These are phyloP conservation scores for Ophiostoma sp. DNA, from an alignment of 2,329 filamentous ascomycete genomes.

Conservation along the genomic window DNA sequence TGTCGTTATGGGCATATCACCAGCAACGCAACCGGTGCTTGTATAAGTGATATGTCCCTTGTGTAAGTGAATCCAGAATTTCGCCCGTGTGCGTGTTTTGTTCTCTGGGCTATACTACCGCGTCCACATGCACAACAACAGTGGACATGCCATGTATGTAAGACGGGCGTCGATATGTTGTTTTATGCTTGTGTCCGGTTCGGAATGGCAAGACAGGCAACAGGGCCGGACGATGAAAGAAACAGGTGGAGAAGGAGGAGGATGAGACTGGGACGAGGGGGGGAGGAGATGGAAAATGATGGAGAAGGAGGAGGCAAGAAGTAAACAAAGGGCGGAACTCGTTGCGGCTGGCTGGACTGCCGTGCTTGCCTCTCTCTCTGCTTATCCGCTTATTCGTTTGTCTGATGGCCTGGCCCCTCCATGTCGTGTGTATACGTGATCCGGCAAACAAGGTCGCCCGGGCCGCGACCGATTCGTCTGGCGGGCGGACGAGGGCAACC, in stretches of 20 bases:
- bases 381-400: slow-evolving; percentile 5
- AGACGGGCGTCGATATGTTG: background rate
- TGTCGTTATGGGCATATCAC: background rate
- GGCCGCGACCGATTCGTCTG: slow-evolving; percentile 1
- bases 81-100: background rate
- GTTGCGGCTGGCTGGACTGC: background rate
- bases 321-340: background rate
- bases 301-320: background rate
- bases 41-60: background rate
- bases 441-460: slow-evolving; percentile 4
- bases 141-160: background rate
- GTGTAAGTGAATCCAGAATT: background rate
- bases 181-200: background rate
- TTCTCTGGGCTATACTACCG: background rate
- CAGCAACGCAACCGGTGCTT: background rate
- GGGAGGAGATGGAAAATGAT: background rate
- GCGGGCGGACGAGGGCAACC: background rate
- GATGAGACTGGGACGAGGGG: background rate
- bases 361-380: background rate
- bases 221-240: background rate
- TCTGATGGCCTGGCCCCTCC: background rate
- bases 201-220: background rate
- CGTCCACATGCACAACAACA: slow-evolving; percentile 3
- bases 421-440: slow-evolving; percentile 14
- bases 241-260: background rate